Evolutionary conservation across 495 filamentous ascomycete genomes (phyloP).

Genomic region (Aspergillus carlsbadensis): DNA sequence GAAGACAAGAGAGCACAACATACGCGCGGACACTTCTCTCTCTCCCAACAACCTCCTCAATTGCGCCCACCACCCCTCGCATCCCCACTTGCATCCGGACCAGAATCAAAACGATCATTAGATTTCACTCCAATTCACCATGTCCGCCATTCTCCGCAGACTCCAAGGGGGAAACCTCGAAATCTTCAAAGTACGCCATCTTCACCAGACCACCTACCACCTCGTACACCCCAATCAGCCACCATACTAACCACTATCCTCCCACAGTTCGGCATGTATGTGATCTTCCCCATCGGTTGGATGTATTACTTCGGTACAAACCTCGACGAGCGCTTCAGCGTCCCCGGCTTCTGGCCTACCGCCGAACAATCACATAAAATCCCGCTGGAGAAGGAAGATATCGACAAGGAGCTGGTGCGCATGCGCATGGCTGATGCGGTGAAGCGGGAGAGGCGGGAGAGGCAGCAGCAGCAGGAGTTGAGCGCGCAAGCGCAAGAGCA

Average conservation of each 20-base stretch:
- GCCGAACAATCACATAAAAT: constrained; percentile 83
- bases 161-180: constrained; percentile 85
- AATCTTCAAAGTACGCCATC: constrained; percentile 77
- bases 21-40: background rate
- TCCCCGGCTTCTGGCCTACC: constrained; percentile 92
- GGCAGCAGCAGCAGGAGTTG: constrained; percentile 47
- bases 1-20: background rate
- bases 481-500: constrained; percentile 47
- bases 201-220: background rate
- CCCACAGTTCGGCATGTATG: constrained; percentile 88
- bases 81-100: background rate
- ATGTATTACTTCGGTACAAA: constrained; percentile 99
- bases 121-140: constrained; percentile 20
- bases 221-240: background rate
- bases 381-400: constrained; percentile 85
- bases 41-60: background rate
- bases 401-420: constrained; percentile 70
- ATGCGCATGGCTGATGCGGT: constrained; percentile 54
- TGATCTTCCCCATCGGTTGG: constrained; percentile 96
- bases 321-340: constrained; percentile 84
- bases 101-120: background rate
- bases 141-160: constrained; percentile 42
- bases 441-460: constrained; percentile 52
- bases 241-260: background rate
- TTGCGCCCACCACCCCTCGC: background rate